phyloP scores from a whole-genome alignment of 768 basidiomycete species.

The Sutorius australiensis region DNA sequence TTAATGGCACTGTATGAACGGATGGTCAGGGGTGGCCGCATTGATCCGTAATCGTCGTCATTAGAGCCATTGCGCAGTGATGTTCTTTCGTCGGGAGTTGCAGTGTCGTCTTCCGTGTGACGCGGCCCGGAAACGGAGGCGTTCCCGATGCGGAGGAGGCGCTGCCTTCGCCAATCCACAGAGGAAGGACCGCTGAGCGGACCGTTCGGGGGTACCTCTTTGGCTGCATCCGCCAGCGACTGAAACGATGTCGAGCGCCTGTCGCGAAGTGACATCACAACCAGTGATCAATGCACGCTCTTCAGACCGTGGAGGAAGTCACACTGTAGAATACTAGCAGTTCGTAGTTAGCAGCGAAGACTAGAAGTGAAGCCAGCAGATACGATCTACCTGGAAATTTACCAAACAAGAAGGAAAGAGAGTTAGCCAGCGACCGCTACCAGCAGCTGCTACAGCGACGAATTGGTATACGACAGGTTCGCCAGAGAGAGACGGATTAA shows the following conservation, averaged over 20 bases:
- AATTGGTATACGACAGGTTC: not conserved
- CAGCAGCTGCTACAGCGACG: not conserved
- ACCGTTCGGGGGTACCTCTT: constrained; percentile 25
- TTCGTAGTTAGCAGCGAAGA: not conserved
- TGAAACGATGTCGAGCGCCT: constrained; percentile 20
- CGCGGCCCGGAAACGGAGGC: not conserved
- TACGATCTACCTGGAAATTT: not conserved
- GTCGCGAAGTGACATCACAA: constrained; percentile 16
- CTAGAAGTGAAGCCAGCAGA: not conserved
- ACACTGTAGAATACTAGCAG: not conserved
- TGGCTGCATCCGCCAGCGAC: constrained; percentile 12
- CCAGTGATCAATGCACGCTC: not conserved
- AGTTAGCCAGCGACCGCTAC: not conserved
- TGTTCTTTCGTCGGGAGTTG: constrained; percentile 32
- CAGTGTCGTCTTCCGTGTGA: constrained; percentile 1
- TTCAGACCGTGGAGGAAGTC: not conserved
- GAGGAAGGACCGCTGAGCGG: constrained; percentile 49
- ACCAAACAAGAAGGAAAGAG: not conserved
- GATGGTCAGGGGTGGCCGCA: constrained; percentile 31
- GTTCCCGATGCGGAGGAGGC: constrained; percentile 53
- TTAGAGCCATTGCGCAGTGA: constrained; percentile 31
- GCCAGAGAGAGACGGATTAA: not conserved
- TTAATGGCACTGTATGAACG: constrained; percentile 26
- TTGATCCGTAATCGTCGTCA: constrained; percentile 54
- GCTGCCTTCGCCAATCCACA: constrained; percentile 57